phyloP scores from a whole-genome alignment of 768 basidiomycete genomes.

The Vararia minispora region DNA sequence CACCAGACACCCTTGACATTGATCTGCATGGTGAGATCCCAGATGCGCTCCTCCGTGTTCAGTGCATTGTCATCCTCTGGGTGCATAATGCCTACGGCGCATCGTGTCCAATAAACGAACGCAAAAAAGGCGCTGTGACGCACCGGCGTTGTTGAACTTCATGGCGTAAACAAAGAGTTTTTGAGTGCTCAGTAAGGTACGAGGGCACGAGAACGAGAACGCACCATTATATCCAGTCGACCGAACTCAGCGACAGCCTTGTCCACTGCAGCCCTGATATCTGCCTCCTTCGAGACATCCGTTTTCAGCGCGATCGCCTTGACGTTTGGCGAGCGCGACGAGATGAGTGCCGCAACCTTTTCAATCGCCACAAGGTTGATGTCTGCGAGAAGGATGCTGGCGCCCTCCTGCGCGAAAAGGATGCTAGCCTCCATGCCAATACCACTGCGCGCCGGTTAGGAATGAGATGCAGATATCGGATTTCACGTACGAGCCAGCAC shows the following conservation, averaged over 20 bases:
- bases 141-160: constrained; percentile 91
- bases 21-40: constrained; percentile 88
- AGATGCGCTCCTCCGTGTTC: constrained; percentile 93
- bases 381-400: constrained; percentile 82
- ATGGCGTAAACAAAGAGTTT: background rate
- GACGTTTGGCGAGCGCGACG: constrained; percentile 54
- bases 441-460: constrained; percentile 43
- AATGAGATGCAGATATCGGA: background rate
- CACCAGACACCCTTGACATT: constrained; percentile 99
- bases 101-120: background rate
- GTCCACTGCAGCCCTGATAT: constrained; percentile 77
- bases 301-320: constrained; percentile 60
- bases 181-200: background rate
- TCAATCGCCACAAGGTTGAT: constrained; percentile 71
- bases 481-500: constrained; percentile 70
- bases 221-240: constrained; percentile 89
- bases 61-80: constrained; percentile 88
- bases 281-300: constrained; percentile 83
- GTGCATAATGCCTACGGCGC: constrained; percentile 85
- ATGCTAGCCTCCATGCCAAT: constrained; percentile 95
- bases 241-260: constrained; percentile 77
- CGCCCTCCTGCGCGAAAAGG: constrained; percentile 90
- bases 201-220: constrained; percentile 14
- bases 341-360: constrained; percentile 52
- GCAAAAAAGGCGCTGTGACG: constrained; percentile 9